Percentiles rank a stretch among this genome's conserved stretches.
Evolutionary conservation across 2,329 filamentous ascomycete species (phyloP).

Genomic region (Aspergillus uvarum): DNA sequence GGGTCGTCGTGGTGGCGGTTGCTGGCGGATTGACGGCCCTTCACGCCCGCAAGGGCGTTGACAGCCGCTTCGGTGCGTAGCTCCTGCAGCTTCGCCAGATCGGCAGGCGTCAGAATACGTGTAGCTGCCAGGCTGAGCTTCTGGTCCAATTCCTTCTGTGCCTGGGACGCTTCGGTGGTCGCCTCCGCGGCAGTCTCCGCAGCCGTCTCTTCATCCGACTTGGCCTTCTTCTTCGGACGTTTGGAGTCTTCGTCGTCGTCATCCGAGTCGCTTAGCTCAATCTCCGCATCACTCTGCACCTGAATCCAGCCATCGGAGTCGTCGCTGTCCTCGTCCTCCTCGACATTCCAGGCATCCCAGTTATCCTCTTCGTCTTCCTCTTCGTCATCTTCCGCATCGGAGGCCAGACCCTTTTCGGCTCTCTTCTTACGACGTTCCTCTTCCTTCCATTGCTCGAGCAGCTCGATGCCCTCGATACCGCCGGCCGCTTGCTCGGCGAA

Average conservation of each 20-base stretch:
- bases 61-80: conserved; percentile 73
- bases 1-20: conserved; percentile 78
- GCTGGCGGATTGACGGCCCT: conserved; percentile 42
- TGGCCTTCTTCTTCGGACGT: conserved; percentile 65
- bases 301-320: conserved; percentile 92
- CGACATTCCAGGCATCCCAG: conserved; percentile 61
- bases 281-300: conserved; percentile 78
- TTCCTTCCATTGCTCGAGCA: conserved; percentile 90
- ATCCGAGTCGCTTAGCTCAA: conserved; percentile 69
- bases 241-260: conserved; percentile 64
- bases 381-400: conserved; percentile 60
- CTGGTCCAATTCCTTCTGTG: conserved; percentile 22
- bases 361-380: conserved; percentile 59
- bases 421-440: conserved; percentile 77
- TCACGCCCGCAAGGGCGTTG: conserved; percentile 55
- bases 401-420: conserved; percentile 65
- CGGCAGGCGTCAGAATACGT: conserved; percentile 89
- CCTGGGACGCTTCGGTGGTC: conserved; percentile 45
- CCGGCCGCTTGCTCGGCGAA: conserved; percentile 81
- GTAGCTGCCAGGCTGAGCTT: conserved; percentile 75
- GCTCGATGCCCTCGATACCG: conserved; percentile 85
- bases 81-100: conserved; percentile 91
- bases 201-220: conserved; percentile 34
- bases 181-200: conserved; percentile 30
- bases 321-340: conserved; percentile 58